Conservation (phyloP, 2,329 filamentous ascomycete species). For the Herpomyces periplanetae region DNA sequence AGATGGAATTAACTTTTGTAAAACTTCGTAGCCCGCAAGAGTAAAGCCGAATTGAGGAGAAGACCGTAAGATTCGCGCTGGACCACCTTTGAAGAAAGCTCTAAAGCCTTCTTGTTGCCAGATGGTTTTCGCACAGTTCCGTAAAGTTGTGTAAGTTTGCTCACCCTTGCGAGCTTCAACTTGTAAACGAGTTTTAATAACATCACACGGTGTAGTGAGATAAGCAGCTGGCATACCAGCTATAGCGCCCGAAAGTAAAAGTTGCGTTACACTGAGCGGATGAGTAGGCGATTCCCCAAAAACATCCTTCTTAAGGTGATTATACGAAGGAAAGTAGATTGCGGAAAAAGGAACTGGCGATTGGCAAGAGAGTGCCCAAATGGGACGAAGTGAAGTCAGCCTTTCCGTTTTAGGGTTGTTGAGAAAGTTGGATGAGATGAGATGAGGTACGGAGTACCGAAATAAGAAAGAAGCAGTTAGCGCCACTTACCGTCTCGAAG, state of each 20-base stretch:
- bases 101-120: slow-evolving; percentile 64
- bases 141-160: slow-evolving; percentile 42
- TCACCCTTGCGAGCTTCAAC: slow-evolving; percentile 92
- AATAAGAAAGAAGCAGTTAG: not conserved
- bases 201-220: slow-evolving; percentile 81
- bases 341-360: slow-evolving; percentile 50
- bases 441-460: slow-evolving; percentile 1
- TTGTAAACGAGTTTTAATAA: slow-evolving; percentile 94
- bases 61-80: slow-evolving; percentile 67
- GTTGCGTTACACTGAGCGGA: slow-evolving; percentile 57
- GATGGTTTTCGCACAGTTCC: slow-evolving; percentile 49
- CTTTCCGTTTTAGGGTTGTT: not conserved
- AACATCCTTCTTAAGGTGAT: slow-evolving; percentile 62
- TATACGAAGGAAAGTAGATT: slow-evolving; percentile 94
- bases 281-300: slow-evolving; percentile 64
- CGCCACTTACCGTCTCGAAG: slow-evolving; percentile 25
- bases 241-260: slow-evolving; percentile 75
- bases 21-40: slow-evolving; percentile 63
- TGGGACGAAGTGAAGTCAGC: not conserved
- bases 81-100: slow-evolving; percentile 94
- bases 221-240: slow-evolving; percentile 71
- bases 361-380: not conserved
- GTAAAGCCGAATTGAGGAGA: slow-evolving; percentile 96
- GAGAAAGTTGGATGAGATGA: not conserved
- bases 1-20: slow-evolving; percentile 42